A percentile compares a stretch with the other conserved stretches of the same genome.
These are phyloP conservation scores for Diaporthe batatas DNA, from an alignment of 2,329 filamentous ascomycete genomes.

Conservation along the genomic window DNA sequence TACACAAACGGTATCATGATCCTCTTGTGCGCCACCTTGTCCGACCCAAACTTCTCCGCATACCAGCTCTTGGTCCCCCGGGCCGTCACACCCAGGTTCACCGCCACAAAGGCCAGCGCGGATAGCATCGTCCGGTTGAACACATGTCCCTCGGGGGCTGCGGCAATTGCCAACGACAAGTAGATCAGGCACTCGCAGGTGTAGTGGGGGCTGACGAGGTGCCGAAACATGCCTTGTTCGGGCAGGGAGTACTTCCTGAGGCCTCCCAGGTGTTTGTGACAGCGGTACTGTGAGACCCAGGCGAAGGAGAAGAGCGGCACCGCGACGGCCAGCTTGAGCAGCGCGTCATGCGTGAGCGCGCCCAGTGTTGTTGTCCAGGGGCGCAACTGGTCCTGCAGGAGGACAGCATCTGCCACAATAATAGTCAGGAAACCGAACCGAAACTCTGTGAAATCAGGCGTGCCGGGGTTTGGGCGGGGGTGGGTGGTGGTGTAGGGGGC, in stretches of 20 bases:
- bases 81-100: slow-evolving; percentile 88
- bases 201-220: slow-evolving; percentile 89
- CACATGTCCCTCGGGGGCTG: slow-evolving; percentile 74
- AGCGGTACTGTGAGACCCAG: slow-evolving; percentile 80
- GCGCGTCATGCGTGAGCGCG: slow-evolving; percentile 44
- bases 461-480: background rate
- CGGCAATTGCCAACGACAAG: slow-evolving; percentile 78
- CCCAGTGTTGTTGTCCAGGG: background rate
- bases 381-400: slow-evolving; percentile 45
- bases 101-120: slow-evolving; percentile 78
- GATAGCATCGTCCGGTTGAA: slow-evolving; percentile 81
- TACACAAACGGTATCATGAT: slow-evolving; percentile 82
- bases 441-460: background rate
- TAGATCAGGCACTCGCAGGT: slow-evolving; percentile 90
- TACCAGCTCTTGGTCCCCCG: slow-evolving; percentile 85
- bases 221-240: slow-evolving; percentile 76
- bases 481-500: no score
- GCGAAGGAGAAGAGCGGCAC: slow-evolving; percentile 76
- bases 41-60: slow-evolving; percentile 76
- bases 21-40: slow-evolving; percentile 74
- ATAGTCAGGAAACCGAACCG: slow-evolving; percentile 32
- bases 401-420: slow-evolving; percentile 51
- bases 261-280: slow-evolving; percentile 77
- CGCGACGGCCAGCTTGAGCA: slow-evolving; percentile 66
- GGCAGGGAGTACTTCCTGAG: slow-evolving; percentile 89